Percentiles rank a stretch among this genome's conserved stretches.
Evolutionary conservation across 495 filamentous ascomycete genomes (phyloP).

Genomic region (Letharia lupina): DNA sequence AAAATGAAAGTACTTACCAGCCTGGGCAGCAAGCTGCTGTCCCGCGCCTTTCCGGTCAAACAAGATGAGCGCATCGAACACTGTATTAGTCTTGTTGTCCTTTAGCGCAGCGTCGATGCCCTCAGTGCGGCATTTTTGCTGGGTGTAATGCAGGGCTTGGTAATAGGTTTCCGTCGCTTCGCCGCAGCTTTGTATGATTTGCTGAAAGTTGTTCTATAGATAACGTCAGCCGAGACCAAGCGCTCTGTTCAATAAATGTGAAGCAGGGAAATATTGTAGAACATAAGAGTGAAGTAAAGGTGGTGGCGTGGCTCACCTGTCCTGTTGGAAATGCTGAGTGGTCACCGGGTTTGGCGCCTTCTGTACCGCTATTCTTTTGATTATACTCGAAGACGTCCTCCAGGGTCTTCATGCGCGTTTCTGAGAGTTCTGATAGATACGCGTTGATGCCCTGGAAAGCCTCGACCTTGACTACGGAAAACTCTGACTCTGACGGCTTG

Average conservation of each 20-base stretch:
- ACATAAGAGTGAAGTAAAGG: background rate
- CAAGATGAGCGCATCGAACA: conserved; percentile 22
- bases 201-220: conserved; percentile 18
- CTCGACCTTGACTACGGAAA: conserved; percentile 27
- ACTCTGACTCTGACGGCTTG: conserved; percentile 22
- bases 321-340: conserved; percentile 23
- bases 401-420: conserved; percentile 20
- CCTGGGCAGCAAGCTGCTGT: conserved; percentile 28
- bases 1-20: conserved; percentile 12
- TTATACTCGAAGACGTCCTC: conserved; percentile 24
- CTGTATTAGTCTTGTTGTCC: background rate
- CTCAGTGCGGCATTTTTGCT: conserved; percentile 16
- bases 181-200: conserved; percentile 14
- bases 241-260: background rate
- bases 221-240: background rate
- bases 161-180: conserved; percentile 14
- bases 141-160: conserved; percentile 18
- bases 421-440: conserved; percentile 23
- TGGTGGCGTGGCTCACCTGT: conserved; percentile 12
- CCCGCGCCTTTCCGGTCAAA: conserved; percentile 25
- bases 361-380: conserved; percentile 20
- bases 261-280: background rate
- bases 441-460: conserved; percentile 26
- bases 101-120: conserved; percentile 28
- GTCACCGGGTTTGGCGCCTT: conserved; percentile 21